Evolutionary conservation across 179 eudicot genomes (phyloP), one percentile per base, ranked within the genome.

Genomic region (Sideroxylon spinosum): DNA sequence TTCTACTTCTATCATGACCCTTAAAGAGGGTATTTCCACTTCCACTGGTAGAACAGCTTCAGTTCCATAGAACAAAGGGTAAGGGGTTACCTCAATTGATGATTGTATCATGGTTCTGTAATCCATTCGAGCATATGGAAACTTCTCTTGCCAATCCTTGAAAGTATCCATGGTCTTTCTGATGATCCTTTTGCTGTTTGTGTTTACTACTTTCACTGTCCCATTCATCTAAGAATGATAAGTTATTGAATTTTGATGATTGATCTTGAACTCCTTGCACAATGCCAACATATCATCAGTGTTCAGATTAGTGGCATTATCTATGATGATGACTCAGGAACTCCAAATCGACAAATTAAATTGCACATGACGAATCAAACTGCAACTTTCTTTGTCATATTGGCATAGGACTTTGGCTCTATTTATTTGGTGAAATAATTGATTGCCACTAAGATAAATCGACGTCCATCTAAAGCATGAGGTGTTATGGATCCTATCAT

Each of bases 11-110:
- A 32, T 75, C 0, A 32, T 32, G 4, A 75, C 64, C 13, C 37
- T 32, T 10, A 66, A 12, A 6, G 70, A 80, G 2, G 66, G 62
- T 0, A 75, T 56, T 50, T 80, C 65, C 0, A 74, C 3, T 13
- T 75, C 70, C 0, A 59, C 10, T 0, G 76, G 82, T 17, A 74
- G 29, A 0, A 75, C 53, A 0, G 64, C 64, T 26, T 75, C 78
- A 17, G 26, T 68, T 0, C 79, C 75, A n/a, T 80, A 74, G 1
- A 71, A 49, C 13, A 78, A 16, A 11, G 78, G 64, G 16, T 64
- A 64, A 3, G 23, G 71, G 29, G 81, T 67, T 9, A 25, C 63
- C 4, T 68, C 22, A 0, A 50, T 80, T 0, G 75, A 46, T 0
- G 23, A 55, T 1, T 67, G 29, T 1, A 75, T 16, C 0, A 75